phyloP scores from a whole-genome alignment of 768 basidiomycete genomes.

The Termitomyces sp. region DNA sequence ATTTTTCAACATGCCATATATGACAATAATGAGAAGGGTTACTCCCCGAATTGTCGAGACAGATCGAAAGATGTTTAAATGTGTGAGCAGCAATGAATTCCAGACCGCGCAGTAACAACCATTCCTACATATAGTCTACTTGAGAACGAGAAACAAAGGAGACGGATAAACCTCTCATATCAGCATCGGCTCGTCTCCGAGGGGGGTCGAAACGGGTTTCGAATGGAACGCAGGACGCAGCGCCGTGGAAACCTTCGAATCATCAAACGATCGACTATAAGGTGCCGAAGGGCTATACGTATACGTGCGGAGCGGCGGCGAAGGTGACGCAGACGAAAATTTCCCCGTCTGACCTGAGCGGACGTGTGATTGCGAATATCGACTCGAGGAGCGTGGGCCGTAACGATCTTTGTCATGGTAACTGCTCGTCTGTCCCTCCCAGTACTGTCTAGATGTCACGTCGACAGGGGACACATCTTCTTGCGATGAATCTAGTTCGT shows the following conservation, averaged over 20 bases:
- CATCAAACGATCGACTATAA: conserved; percentile 24
- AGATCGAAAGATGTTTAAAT: background rate
- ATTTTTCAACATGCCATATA: background rate
- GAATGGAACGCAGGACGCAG: conserved; percentile 28
- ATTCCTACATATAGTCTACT: background rate
- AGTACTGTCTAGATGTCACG: conserved; percentile 1
- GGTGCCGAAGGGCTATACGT: conserved; percentile 27
- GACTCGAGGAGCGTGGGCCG: background rate
- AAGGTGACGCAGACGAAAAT: conserved; percentile 15
- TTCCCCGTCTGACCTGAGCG: conserved; percentile 14
- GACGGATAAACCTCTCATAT: background rate
- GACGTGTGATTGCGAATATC: conserved; percentile 12
- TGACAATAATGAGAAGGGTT: background rate
- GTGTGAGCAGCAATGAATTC: background rate
- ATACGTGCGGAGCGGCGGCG: conserved; percentile 12
- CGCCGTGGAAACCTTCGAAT: conserved; percentile 29
- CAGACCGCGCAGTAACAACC: background rate
- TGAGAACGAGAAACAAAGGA: background rate
- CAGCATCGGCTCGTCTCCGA: background rate
- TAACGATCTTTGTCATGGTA: background rate
- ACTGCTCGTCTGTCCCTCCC: background rate
- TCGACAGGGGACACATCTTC: conserved; percentile 8
- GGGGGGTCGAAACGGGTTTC: background rate
- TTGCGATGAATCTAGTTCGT: conserved; percentile 17
- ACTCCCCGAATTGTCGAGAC: background rate